Base-by-base conservation (phyloP, 139 green algal genomes). In the Zygnema cylindricum region DNA sequence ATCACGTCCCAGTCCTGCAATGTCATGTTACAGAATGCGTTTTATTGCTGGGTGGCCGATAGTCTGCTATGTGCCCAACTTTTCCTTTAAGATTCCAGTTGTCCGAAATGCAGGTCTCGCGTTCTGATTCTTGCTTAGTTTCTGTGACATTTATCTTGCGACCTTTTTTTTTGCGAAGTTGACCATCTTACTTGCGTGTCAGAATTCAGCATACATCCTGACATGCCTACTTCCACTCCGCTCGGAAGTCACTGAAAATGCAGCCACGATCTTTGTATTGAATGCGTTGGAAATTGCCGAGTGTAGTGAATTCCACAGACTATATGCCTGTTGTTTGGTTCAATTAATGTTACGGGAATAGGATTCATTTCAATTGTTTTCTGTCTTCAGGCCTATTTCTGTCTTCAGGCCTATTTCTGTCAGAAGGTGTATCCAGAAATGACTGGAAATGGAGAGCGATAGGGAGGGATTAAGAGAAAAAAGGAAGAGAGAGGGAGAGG, bases 301-400 rank as follows among this genome's bases (percentile, higher is more conserved):
- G 49, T 63, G 49, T 63, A 63, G 49, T 63, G 49, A 63, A 63
- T 63, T 63, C 49, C 49, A 63, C 49, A 63, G 49, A 63, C 49
- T 63, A 63, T 63, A 63, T 63, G 49, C 49, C 49, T 63, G 49
- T 63, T 63, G 49, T 63, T 63, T 63, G 49, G 49, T 63, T 63
- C 49, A 63, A 63, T 63, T 63, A 63, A 63, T 63, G 49, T 63
- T 63, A 63, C 49, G 49, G 49, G 49, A 63, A 63, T 63, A 63
- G 49, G 49, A 63, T 63, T 63, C 49, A 63, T 63, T 63, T 63
- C 49, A 63, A 63, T 63, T 63, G 49, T 63, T 63, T 63, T 63
- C 49, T 63, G 49, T 63, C 49, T 63, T 63, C 49, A 63, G 49
- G 49, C 49, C 49, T 63, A 63, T 63, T 63, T 63, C 49, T 63